phyloP scores from a whole-genome alignment of 2,329 filamentous ascomycete genomes.

The Acrocalymma vagum region DNA sequence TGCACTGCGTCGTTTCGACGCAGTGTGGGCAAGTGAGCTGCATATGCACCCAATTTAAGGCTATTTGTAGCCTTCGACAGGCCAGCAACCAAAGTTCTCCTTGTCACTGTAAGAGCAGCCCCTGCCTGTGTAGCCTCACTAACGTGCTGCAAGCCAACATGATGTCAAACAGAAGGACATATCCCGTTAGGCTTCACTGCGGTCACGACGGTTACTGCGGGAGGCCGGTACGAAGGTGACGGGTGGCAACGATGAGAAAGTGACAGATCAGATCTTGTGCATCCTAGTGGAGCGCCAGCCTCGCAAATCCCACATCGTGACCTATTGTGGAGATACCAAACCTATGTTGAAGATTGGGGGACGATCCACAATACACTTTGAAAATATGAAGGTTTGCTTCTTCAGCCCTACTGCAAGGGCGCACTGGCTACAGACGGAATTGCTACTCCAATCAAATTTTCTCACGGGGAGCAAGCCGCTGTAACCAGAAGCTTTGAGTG shows the following conservation, averaged over 20 bases:
- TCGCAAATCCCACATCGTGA: too few relatives aligned
- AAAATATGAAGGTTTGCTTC: too few relatives aligned
- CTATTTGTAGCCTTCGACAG: slow-evolving; percentile 30
- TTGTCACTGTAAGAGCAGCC: slow-evolving; percentile 29
- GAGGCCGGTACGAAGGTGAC: too few relatives aligned
- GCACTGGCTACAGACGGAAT: slow-evolving; percentile 30
- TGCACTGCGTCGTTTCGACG: slow-evolving; percentile 30
- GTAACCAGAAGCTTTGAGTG: slow-evolving; percentile 32
- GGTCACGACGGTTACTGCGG: slow-evolving; percentile 17
- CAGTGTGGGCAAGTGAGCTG: slow-evolving; percentile 33
- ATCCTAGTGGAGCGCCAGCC: slow-evolving; percentile 6
- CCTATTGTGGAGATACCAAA: too few relatives aligned
- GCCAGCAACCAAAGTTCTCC: slow-evolving; percentile 21
- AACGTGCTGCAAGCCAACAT: slow-evolving; percentile 40
- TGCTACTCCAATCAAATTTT: too few relatives aligned
- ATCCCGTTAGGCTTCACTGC: slow-evolving; percentile 21
- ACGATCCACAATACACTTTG: too few relatives aligned
- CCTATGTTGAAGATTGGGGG: too few relatives aligned
- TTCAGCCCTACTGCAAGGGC: slow-evolving; percentile 48
- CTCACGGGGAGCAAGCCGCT: slow-evolving; percentile 25
- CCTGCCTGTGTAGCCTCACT: slow-evolving; percentile 41
- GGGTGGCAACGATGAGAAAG: slow-evolving; percentile 28
- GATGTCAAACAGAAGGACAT: slow-evolving; percentile 37
- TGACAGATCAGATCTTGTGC: slow-evolving; percentile 33
- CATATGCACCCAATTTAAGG: slow-evolving; percentile 23